Base-by-base conservation (phyloP, 1,139 yeast species). In the Hansenula sp. region DNA sequence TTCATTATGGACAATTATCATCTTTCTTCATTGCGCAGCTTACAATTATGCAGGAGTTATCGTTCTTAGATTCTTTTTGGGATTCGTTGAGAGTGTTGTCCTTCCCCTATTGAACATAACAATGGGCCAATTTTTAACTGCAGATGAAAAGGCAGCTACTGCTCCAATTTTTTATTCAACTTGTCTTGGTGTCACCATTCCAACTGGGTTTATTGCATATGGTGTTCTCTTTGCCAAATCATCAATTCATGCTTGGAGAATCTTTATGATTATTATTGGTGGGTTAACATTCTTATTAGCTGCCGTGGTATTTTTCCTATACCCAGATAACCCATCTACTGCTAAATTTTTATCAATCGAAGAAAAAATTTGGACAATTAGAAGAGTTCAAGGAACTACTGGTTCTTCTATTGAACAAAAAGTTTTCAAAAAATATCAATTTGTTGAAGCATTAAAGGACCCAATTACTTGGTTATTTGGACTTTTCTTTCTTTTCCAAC, bases 391-490 rank as follows among this genome's bases (percentile, higher is more conserved):
- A 44, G 47, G 55, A n/a, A 55, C 71, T 2, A 63, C 73, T 17
- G 64, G 64, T 43, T 52, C 72, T 5, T 57, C 77, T 4, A 69
- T 73, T 37, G 74, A 69, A 45, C 75, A 70, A 46, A 71, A 67
- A 38, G 47, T 47, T 13, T 68, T 73, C 52, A 73, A 73, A 50
- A 66, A 56, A 44, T 46, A 61, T 29, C 79, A 74, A 48, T 59
- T 68, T 17, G 44, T 59, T 19, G 79, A 74, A 52, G 67, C 73
- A 2, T 38, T 73, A 7, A 68, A 53, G 39, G 79, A 74, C 48
- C 73, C 73, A 14, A 59, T 72, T 29, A 60, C 77, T 5, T 74
- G 76, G 74, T 52, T 69, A 13, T 66, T 72, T 50, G 61, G 59
- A 28, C 46, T 60, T 6, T 69, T 65, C 44, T 63, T 63, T 40